Base-by-base conservation (phyloP, 805 yeast genomes). In the Starmerella apis region DNA sequence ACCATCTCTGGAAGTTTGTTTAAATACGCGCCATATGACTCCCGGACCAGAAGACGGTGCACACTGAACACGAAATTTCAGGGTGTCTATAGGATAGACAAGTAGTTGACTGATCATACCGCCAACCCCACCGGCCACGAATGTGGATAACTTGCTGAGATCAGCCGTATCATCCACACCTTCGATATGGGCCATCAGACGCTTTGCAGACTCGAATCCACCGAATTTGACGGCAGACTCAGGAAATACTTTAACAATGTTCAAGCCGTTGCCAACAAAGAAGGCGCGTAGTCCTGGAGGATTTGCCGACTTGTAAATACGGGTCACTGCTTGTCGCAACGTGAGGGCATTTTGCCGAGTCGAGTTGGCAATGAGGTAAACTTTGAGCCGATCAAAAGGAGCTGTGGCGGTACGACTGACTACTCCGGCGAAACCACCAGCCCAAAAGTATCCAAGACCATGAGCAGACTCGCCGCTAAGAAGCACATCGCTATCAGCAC, bases 141-240 rank as follows among this genome's bases (percentile, higher is more conserved):
- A 92, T 0, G 96, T 87, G 1, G 96, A 76, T 1, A 76, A 61
- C 55, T 80, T 79, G 0, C 95, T 83, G 48, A 90, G 68, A 39
- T 84, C 76, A 1, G 81, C 66, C 2, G 81, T 75, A 61, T 83
- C 88, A 11, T 73, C 72, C 6, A 79, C 80, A 13, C 94, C 94
- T 66, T 86, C 96, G 7, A 88, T 52, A 24, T 69, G 64, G 19
- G 94, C 81, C 61, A 92, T 70, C 25, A 81, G 61, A 50, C 83
- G 72, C 61, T 92, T 92, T 0, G 88, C 81, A 4, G 86, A 76
- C 65, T 90, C 98, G 65, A 92, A 90, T 3, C 95, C 80, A 3
- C 98, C 97, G 67, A 92, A 90, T 63, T 92, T 92, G 78, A 90
- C 90, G 1, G 97, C 96, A 32, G 94, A 83, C 65, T 90, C 98